phyloP scores from a whole-genome alignment of 2,329 filamentous ascomycete species.

The Rhynchosporium graminicola region DNA sequence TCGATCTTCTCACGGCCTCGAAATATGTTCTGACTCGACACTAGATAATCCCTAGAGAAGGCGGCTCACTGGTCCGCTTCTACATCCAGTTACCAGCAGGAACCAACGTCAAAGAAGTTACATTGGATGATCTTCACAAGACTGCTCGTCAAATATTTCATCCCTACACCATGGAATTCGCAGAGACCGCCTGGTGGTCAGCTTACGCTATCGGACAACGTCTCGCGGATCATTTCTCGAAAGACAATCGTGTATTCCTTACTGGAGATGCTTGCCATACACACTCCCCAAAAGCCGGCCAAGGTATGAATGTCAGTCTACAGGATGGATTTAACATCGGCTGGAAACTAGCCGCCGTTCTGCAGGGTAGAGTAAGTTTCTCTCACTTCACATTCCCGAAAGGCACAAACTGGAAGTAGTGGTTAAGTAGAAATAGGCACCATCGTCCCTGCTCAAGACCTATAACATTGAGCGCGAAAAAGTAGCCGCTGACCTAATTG shows the following conservation, averaged over 20 bases:
- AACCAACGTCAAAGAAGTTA: conserved; percentile 55
- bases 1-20: neutral
- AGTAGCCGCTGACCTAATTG: conserved; percentile 58
- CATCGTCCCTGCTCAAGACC: conserved; percentile 49
- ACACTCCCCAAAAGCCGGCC: conserved; percentile 63
- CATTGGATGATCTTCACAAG: conserved; percentile 53
- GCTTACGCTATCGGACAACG: conserved; percentile 60
- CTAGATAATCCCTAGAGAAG: conserved; percentile 61
- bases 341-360: conserved; percentile 57
- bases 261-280: conserved; percentile 60
- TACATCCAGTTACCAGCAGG: conserved; percentile 50
- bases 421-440: neutral
- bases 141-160: conserved; percentile 46
- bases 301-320: conserved; percentile 58
- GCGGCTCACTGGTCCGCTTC: conserved; percentile 63
- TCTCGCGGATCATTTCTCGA: conserved; percentile 58
- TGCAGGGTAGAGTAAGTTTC: conserved; percentile 45
- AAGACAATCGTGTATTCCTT: conserved; percentile 54
- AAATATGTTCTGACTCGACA: neutral
- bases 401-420: too few species aligned
- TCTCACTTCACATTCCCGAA: neutral
- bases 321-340: conserved; percentile 64
- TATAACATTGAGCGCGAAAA: conserved; percentile 55
- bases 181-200: conserved; percentile 53
- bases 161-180: conserved; percentile 33